These are phyloP conservation scores for Ligustrum vulgare DNA, from an alignment of 257 asterid species.

Conservation along the genomic window DNA sequence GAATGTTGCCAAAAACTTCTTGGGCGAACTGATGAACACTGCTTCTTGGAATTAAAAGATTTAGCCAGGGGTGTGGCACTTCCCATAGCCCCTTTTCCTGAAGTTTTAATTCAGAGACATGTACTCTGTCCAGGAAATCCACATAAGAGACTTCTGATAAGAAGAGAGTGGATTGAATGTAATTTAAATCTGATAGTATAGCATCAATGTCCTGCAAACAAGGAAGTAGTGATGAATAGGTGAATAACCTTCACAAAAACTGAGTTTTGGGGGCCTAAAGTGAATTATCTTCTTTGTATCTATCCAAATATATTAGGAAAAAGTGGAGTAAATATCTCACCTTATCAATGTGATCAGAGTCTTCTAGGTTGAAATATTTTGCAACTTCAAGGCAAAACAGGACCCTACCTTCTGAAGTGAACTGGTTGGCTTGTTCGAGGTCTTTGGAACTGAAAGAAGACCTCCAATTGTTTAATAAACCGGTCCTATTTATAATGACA, in stretches of 20 bases:
- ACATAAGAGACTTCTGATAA: conserved; percentile 68
- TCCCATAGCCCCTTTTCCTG: conserved; percentile 82
- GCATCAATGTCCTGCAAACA: conserved; percentile 57
- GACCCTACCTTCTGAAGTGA: conserved; percentile 73
- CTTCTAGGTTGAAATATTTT: conserved; percentile 66
- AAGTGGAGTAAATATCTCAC: conserved; percentile 31
- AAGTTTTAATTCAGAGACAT: conserved; percentile 67
- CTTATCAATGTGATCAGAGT: conserved; percentile 38
- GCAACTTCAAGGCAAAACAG: conserved; percentile 88
- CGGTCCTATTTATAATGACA: conserved; percentile 70
- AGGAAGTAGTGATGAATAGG: conserved; percentile 15
- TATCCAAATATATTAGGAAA: not conserved
- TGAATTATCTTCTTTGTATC: not conserved
- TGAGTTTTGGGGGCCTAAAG: not conserved
- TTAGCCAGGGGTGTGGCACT: conserved; percentile 94
- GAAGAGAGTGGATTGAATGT: conserved; percentile 73
- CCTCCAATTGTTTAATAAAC: conserved; percentile 81
- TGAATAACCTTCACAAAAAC: not conserved
- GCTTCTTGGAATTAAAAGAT: conserved; percentile 76
- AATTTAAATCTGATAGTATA: conserved; percentile 53
- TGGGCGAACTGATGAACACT: conserved; percentile 59
- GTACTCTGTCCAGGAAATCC: conserved; percentile 79
- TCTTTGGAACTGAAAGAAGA: conserved; percentile 80
- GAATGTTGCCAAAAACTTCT: conserved; percentile 70
- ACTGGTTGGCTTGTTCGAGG: conserved; percentile 61